Conservation (phyloP, 1,284 basidiomycete species). For the Ceratorhiza oryzae-sativae region DNA sequence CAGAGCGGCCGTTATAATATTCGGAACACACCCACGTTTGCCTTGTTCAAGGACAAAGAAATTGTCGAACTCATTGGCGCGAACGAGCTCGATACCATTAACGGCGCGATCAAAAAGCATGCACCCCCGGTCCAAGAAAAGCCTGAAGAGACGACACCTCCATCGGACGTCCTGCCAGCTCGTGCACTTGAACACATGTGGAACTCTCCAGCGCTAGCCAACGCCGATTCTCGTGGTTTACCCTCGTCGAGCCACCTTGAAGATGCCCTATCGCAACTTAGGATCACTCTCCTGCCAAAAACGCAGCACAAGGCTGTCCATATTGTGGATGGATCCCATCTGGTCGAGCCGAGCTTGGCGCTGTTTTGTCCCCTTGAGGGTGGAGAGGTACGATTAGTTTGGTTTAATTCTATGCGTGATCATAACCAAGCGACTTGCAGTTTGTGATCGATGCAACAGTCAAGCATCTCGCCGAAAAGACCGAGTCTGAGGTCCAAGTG, state of each 20-base stretch:
- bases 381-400: conserved; percentile 54
- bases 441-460: conserved; percentile 80
- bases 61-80: not conserved
- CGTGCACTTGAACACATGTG: conserved; percentile 3
- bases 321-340: conserved; percentile 50
- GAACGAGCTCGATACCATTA: not conserved
- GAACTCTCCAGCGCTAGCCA: not conserved
- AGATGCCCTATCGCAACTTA: conserved; percentile 72
- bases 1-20: not conserved
- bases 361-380: conserved; percentile 87
- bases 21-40: not conserved
- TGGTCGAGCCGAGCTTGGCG: conserved; percentile 72
- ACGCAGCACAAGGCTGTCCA: conserved; percentile 75
- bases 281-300: conserved; percentile 77
- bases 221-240: conserved; percentile 43
- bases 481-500: conserved; percentile 78
- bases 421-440: not conserved
- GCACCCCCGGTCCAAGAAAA: not conserved
- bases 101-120: not conserved
- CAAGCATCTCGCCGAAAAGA: conserved; percentile 72
- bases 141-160: not conserved
- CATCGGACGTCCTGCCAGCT: not conserved
- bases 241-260: conserved; percentile 68
- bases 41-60: not conserved
- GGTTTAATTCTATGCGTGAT: not conserved